Evolutionary conservation across 2,329 filamentous ascomycete species (phyloP).

Genomic region (Sclerotinia trifoliorum): DNA sequence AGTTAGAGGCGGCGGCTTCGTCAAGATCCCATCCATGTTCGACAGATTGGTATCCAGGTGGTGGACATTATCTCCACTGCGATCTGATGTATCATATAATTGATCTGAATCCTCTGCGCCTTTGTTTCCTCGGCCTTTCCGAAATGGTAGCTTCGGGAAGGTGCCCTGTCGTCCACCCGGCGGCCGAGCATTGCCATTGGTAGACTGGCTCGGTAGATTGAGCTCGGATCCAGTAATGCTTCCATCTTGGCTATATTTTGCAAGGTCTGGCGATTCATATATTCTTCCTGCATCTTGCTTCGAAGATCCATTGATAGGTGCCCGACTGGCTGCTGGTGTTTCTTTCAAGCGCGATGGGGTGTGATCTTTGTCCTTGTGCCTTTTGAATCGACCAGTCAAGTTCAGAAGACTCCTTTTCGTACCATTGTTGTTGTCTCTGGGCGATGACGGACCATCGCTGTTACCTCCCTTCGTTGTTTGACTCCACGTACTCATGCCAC

Average conservation of each 20-base stretch:
- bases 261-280: slow-evolving; percentile 34
- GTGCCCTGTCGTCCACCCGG: slow-evolving; percentile 33
- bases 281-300: slow-evolving; percentile 29
- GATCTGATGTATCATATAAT: slow-evolving; percentile 40
- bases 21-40: slow-evolving; percentile 89
- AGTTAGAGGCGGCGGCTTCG: slow-evolving; percentile 66
- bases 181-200: slow-evolving; percentile 29
- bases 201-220: slow-evolving; percentile 26
- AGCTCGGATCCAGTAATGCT: slow-evolving; percentile 36
- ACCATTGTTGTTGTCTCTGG: slow-evolving; percentile 36
- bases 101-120: slow-evolving; percentile 56
- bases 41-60: slow-evolving; percentile 83
- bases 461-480: slow-evolving; percentile 27
- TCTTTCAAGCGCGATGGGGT: slow-evolving; percentile 47
- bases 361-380: slow-evolving; percentile 56
- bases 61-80: slow-evolving; percentile 49
- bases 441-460: slow-evolving; percentile 51
- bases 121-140: slow-evolving; percentile 54
- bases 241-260: slow-evolving; percentile 37
- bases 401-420: slow-evolving; percentile 33
- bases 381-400: slow-evolving; percentile 37
- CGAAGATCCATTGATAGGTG: slow-evolving; percentile 44
- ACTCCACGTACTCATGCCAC: slow-evolving; percentile 61
- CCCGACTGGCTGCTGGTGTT: slow-evolving; percentile 53
- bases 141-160: slow-evolving; percentile 58